These are phyloP conservation scores for Prinsepia uniflora DNA, from an alignment of 306 rosid species.

Conservation along the genomic window DNA sequence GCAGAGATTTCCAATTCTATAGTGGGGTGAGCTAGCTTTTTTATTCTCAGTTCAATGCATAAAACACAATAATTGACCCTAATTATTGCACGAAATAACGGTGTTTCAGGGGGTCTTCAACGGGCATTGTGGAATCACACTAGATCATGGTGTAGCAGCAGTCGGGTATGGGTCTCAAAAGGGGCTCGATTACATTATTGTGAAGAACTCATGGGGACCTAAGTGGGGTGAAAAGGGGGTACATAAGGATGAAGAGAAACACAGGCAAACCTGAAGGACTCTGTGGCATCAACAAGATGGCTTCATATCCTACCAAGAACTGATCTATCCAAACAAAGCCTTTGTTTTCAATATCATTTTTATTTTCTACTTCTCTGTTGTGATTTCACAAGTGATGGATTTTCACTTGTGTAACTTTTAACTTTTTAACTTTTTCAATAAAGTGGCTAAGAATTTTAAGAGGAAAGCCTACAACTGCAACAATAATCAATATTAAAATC, in stretches of 20 bases:
- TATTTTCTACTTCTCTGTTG: not conserved
- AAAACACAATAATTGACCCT: not conserved
- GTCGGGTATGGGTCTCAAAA: slow-evolving; percentile 82
- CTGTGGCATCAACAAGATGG: slow-evolving; percentile 82
- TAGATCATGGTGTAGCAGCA: slow-evolving; percentile 92
- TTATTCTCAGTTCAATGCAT: not conserved
- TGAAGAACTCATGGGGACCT: slow-evolving; percentile 88
- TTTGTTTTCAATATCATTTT: not conserved
- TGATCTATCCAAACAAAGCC: slow-evolving; percentile 13
- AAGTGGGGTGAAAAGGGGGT: slow-evolving; percentile 97
- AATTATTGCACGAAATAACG: not conserved
- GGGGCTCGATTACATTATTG: slow-evolving; percentile 67
- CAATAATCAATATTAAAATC: too few species aligned
- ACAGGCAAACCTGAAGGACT: slow-evolving; percentile 71
- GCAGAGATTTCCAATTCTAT: slow-evolving; percentile 86
- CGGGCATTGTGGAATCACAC: slow-evolving; percentile 71
- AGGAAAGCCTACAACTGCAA: not conserved
- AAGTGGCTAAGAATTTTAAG: slow-evolving; percentile 2
- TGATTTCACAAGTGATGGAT: slow-evolving; percentile 11
- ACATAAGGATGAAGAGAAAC: slow-evolving; percentile 70
- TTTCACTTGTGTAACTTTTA: not conserved
- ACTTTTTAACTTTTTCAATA: slow-evolving; percentile 15
- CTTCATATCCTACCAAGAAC: slow-evolving; percentile 82
- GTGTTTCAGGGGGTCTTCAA: slow-evolving; percentile 68
- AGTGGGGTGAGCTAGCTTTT: slow-evolving; percentile 56